Percentiles rank a stretch among this genome's conserved stretches.
Conservation (phyloP, 371 early-diverging fungal genomes). For the Chytridium lagenaria region DNA sequence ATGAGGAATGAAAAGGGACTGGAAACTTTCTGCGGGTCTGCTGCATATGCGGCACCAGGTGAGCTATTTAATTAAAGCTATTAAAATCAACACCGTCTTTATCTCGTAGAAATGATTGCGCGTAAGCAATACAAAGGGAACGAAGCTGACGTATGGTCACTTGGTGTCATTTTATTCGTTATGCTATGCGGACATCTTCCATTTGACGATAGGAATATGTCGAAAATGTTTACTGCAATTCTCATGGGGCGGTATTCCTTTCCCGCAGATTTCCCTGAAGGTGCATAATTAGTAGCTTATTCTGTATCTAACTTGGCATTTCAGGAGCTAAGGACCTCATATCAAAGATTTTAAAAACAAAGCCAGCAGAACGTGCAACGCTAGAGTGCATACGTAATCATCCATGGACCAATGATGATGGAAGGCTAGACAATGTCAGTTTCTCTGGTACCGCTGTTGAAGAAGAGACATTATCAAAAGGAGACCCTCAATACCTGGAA, state of each 20-base stretch:
- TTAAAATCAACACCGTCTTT: too few species aligned
- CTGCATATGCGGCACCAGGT: slow-evolving; percentile 80
- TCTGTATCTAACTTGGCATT: slow-evolving; percentile 16
- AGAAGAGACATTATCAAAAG: neutral
- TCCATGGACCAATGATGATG: slow-evolving; percentile 41
- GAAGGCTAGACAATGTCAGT: slow-evolving; percentile 19
- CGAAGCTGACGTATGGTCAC: slow-evolving; percentile 92
- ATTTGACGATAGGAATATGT: slow-evolving; percentile 72
- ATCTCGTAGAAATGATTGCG: slow-evolving; percentile 76
- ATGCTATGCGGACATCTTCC: slow-evolving; percentile 85
- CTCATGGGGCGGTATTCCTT: slow-evolving; percentile 45
- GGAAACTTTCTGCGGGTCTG: slow-evolving; percentile 55
- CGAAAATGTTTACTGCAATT: slow-evolving; percentile 58
- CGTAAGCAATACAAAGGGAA: slow-evolving; percentile 83
- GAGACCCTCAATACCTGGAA: slow-evolving; percentile 4
- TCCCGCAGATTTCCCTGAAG: slow-evolving; percentile 36
- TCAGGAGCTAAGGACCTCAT: slow-evolving; percentile 40
- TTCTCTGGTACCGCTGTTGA: neutral
- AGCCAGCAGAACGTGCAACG: slow-evolving; percentile 35
- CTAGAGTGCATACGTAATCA: slow-evolving; percentile 35
- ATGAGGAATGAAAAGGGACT: slow-evolving; percentile 45
- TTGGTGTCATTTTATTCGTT: slow-evolving; percentile 89
- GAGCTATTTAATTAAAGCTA: neutral
- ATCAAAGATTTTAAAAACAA: slow-evolving; percentile 33
- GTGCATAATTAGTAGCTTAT: slow-evolving; percentile 16